Evolutionary conservation across 768 basidiomycete genomes (phyloP).

Genomic region (Crassisporium funariophilum): DNA sequence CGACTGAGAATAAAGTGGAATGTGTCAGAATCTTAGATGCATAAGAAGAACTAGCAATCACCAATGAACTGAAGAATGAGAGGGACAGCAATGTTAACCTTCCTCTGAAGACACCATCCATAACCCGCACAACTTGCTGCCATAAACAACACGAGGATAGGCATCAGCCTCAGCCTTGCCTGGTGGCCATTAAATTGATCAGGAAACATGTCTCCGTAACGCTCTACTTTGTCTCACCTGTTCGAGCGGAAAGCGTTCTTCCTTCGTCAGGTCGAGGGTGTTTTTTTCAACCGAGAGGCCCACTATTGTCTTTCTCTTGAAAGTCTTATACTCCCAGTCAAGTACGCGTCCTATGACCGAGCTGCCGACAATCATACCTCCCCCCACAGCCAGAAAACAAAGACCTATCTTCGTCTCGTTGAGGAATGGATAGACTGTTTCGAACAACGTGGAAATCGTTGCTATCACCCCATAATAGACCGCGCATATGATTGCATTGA

Average conservation of each 20-base stretch:
- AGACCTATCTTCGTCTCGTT: conserved; percentile 69
- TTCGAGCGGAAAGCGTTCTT: conserved; percentile 59
- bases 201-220: not conserved
- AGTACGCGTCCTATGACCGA: conserved; percentile 60
- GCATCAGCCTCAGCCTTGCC: conserved; percentile 23
- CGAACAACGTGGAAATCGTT: conserved; percentile 63
- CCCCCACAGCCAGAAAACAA: conserved; percentile 76
- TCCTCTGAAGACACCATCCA: conserved; percentile 59
- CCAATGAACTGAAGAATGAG: conserved; percentile 46
- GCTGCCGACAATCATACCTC: conserved; percentile 67
- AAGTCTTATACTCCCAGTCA: conserved; percentile 60
- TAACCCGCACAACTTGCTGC: conserved; percentile 51
- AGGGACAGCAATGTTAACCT: conserved; percentile 52
- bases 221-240: conserved; percentile 26
- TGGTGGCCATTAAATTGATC: not conserved
- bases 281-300: conserved; percentile 1
- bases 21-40: not conserved
- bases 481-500: conserved; percentile 53
- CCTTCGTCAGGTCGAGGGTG: conserved; percentile 17
- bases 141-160: conserved; percentile 29
- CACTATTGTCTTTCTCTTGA: conserved; percentile 35
- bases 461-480: conserved; percentile 65
- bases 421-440: conserved; percentile 57
- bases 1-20: conserved; percentile 40
- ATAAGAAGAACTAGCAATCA: conserved; percentile 6